Conservation (phyloP, 345 rosid genomes). For the Eucalyptus tenuipes region DNA sequence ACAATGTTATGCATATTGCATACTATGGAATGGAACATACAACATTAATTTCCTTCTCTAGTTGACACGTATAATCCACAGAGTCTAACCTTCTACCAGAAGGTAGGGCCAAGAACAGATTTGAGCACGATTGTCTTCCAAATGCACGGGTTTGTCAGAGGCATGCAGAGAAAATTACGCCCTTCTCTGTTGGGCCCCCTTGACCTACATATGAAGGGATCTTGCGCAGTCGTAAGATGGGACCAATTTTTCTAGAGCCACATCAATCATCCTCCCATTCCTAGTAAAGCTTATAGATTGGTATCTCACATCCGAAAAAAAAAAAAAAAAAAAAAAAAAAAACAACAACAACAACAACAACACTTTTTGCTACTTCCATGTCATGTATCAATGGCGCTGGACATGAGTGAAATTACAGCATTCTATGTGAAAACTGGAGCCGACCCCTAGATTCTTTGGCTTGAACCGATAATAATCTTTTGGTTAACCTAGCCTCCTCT, state of each 20-base stretch:
- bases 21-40: neutral
- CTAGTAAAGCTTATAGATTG: neutral
- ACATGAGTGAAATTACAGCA: neutral
- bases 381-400: neutral
- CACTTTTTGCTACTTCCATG: neutral
- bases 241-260: neutral
- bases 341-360: neutral
- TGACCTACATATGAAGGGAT: neutral
- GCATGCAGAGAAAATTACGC: neutral
- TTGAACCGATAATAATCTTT: too few relatives aligned
- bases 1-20: neutral
- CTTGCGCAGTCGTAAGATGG: neutral
- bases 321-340: rapidly evolving
- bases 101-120: neutral
- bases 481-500: too few relatives aligned
- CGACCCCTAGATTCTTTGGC: neutral
- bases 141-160: neutral
- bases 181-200: neutral
- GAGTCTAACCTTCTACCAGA: neutral
- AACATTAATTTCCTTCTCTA: neutral
- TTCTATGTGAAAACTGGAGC: neutral
- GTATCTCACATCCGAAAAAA: neutral
- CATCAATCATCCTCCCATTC: neutral
- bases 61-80: neutral
- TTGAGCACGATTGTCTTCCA: neutral